phyloP scores from a whole-genome alignment of 129 eudicot species.

The Pulicaria dysenterica region DNA sequence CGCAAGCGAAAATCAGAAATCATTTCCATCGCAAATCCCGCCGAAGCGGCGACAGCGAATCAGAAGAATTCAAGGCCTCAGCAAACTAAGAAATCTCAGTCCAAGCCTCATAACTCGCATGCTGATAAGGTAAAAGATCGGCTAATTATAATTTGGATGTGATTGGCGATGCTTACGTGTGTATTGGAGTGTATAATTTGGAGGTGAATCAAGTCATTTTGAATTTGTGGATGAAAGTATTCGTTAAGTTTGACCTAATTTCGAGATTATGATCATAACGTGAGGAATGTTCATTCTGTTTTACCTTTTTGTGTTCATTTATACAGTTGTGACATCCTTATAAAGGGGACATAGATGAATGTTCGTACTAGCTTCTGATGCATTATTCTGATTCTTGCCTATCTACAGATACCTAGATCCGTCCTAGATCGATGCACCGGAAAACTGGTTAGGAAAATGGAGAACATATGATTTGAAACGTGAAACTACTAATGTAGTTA shows the following conservation, averaged over 20 bases:
- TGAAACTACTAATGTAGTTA: slow-evolving; percentile 1
- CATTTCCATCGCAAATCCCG: slow-evolving; percentile 57
- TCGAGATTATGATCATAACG: slow-evolving; percentile 15
- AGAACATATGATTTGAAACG: not conserved
- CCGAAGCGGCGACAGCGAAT: slow-evolving; percentile 30
- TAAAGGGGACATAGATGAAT: not conserved
- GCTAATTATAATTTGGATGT: slow-evolving; percentile 3
- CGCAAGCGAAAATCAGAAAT: slow-evolving; percentile 65
- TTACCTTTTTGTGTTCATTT: not conserved
- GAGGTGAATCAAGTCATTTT: slow-evolving; percentile 15
- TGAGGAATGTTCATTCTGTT: slow-evolving; percentile 1
- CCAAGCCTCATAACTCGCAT: slow-evolving; percentile 72
- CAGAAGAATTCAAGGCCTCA: slow-evolving; percentile 52
- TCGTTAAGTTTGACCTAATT: slow-evolving; percentile 20
- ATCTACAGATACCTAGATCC: not conserved
- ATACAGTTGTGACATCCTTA: not conserved
- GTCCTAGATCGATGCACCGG: not conserved
- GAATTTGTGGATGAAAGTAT: slow-evolving; percentile 12
- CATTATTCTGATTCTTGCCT: not conserved
- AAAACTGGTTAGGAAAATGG: not conserved
- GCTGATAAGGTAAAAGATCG: slow-evolving; percentile 65
- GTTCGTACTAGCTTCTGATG: not conserved
- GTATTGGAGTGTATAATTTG: slow-evolving; percentile 11
- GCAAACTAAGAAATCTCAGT: slow-evolving; percentile 53
- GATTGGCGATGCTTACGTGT: slow-evolving; percentile 13